Percentiles rank a stretch among this genome's conserved stretches.
Conservation (phyloP, 2,329 filamentous ascomycete species). For the Penicillium frequentans region DNA sequence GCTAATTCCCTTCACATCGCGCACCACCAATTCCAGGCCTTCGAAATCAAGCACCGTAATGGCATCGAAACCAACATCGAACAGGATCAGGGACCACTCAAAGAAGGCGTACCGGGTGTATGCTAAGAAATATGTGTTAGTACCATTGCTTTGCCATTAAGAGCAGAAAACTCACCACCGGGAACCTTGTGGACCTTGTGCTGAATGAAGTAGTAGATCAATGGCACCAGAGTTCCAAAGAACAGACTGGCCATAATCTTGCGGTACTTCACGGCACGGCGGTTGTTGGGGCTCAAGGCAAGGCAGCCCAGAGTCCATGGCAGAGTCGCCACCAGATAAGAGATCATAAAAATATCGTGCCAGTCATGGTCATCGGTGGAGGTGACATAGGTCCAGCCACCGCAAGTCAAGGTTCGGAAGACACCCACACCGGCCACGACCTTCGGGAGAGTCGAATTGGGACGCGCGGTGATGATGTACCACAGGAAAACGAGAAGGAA, state of each 20-base stretch:
- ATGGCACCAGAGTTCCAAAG: constrained; percentile 84
- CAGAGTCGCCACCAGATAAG: constrained; percentile 88
- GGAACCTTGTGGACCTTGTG: constrained; percentile 94
- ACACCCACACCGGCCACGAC: constrained; percentile 77
- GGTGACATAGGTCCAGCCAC: constrained; percentile 97
- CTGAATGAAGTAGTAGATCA: constrained; percentile 97
- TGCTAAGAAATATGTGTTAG: constrained; percentile 55
- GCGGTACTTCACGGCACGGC: constrained; percentile 79
- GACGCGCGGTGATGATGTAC: constrained; percentile 82
- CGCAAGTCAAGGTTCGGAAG: constrained; percentile 88
- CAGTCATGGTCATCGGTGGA: constrained; percentile 98
- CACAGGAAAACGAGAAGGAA: constrained; percentile 88
- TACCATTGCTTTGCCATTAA: neutral
- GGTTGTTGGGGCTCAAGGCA: constrained; percentile 80
- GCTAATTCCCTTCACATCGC: constrained; percentile 83
- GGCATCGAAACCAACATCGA: constrained; percentile 95
- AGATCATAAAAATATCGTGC: constrained; percentile 99
- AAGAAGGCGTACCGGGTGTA: constrained; percentile 98
- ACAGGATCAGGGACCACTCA: constrained; percentile 91
- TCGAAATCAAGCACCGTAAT: constrained; percentile 91
- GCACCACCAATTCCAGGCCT: constrained; percentile 81
- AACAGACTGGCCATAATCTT: constrained; percentile 82
- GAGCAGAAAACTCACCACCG: constrained; percentile 67
- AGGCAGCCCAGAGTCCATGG: constrained; percentile 95
- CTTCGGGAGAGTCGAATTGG: constrained; percentile 74